Evolutionary conservation across 2,329 filamentous ascomycete species (phyloP), one percentile per base, ranked within the genome.

Genomic region (Sarocladium oryzae): DNA sequence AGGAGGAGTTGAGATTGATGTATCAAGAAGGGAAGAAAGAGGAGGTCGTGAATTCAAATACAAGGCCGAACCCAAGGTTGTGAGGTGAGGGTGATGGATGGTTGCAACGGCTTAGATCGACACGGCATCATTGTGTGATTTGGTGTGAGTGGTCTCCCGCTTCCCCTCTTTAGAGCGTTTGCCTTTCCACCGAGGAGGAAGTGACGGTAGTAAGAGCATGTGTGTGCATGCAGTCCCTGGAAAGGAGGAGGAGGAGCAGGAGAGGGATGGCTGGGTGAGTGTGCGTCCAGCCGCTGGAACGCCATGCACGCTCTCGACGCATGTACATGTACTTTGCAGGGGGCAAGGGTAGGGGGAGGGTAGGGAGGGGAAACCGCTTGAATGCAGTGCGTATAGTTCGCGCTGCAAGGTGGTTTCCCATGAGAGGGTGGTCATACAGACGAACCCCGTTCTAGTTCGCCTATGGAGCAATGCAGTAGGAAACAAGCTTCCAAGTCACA

Each of bases 81-180:
- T 18, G 20, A 32, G 28, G 26, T 11, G 26, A 10, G 20, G 11
- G 16, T 26, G 21, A 11, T 15, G 24, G 40, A 43, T 26, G 40
- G 43, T 33, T 48, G 43, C 43, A 33, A 9, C 43, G n/a, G 43
- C 43, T 48, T 28, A 33, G 43, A 48, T 48, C 26, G 43, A 48
- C 43, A 32, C 43, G 43, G 43, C n/a, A n/a, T n/a, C 28, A 48
- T 26, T 48, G 32, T 48, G 28, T 3, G 33, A 3, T 11, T 4
- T 48, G 43, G 28, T 33, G 28, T 32, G 28, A 48, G 43, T 33
- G 28, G 18, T n/a, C n/a, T n/a, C n/a, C n/a, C n/a, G 4, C 16
- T 32, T 48, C 43, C 43, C 43, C 43, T 48, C 43, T 33, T 48
- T 48, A n/a, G 43, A 20, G 21, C 26, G 26, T 48, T 20, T 10